Evolutionary conservation across 164 flowering plant genomes (phyloP), one percentile per base, ranked within the genome.

Genomic region (Santalum album): DNA sequence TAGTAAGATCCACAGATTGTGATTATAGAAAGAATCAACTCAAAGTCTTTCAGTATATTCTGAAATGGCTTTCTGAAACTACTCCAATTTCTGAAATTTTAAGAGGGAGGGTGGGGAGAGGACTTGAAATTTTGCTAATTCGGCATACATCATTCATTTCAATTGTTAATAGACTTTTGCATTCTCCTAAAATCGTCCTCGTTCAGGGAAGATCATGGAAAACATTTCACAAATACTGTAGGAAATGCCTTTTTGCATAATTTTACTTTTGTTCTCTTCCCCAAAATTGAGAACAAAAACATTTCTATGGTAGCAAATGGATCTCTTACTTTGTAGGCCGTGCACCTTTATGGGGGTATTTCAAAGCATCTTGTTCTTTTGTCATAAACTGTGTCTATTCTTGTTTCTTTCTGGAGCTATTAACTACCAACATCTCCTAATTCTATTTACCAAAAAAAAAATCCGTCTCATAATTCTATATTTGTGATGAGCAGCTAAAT

Each of bases 401-500:
- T 17, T 9, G 17, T 48, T 27, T 51, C 34, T 29, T 29, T 29
- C 26, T 14, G 14, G 15, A 58, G 47, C 36, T 18, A 42, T 48
- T 16, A 4, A 11, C 16, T 12, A 2, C 49, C 24, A 45, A 10
- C 49, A 20, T 20, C 25, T 10, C 25, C 49, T 45, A 45, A 45
- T 18, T 45, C 12, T 12, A n/a, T 4, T 7, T 12, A 6, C 10
- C 36, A 32, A 6, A 6, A 6, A 32, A 32, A 32, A 32, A 43
- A 43, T 6, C 25, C n/a, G n/a, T n/a, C n/a, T n/a, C n/a, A n/a
- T n/a, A n/a, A n/a, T n/a, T n/a, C n/a, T n/a, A n/a, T 21, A 36
- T 29, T 46, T 69, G 14, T 23, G 52, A 45, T 66, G 46, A 35
- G 45, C 85, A 92, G 96, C 52, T 89, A 48, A 79, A 84, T 69